phyloP scores from a whole-genome alignment of 139 green algal species.

The Choricystis sp. region DNA sequence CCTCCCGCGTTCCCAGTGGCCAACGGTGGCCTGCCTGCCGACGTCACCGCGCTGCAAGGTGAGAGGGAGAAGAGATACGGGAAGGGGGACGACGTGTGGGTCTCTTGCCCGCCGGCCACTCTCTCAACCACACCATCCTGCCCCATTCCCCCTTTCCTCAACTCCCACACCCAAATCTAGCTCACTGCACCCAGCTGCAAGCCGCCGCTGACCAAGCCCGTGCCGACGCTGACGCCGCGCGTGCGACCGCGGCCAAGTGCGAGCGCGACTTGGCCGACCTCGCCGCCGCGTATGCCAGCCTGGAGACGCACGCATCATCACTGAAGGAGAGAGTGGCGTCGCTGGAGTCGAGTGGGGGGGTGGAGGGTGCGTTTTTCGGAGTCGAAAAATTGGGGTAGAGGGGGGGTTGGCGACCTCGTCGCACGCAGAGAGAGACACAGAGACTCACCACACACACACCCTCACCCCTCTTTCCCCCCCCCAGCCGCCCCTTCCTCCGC shows the following conservation, averaged over 20 bases:
- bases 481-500: constrained; percentile 1
- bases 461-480: background rate
- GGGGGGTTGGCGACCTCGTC: too few relatives aligned
- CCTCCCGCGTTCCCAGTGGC: too few relatives aligned
- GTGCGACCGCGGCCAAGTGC: constrained; percentile 11
- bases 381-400: too few relatives aligned
- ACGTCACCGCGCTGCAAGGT: too few relatives aligned
- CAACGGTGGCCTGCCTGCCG: too few relatives aligned
- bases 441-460: constrained; percentile 2
- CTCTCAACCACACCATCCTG: too few relatives aligned
- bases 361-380: too few relatives aligned
- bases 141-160: too few relatives aligned
- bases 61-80: too few relatives aligned
- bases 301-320: constrained; percentile 34
- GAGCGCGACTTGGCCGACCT: constrained; percentile 38
- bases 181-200: background rate
- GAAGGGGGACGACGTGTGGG: too few relatives aligned
- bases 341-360: too few relatives aligned
- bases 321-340: constrained; percentile 37
- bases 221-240: constrained; percentile 4
- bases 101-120: too few relatives aligned
- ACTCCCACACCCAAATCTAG: background rate
- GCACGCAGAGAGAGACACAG: background rate
- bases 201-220: background rate
- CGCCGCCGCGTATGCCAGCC: constrained; percentile 41